phyloP scores from a whole-genome alignment of 2,329 filamentous ascomycete species.

The Aureobasidium sp. region DNA sequence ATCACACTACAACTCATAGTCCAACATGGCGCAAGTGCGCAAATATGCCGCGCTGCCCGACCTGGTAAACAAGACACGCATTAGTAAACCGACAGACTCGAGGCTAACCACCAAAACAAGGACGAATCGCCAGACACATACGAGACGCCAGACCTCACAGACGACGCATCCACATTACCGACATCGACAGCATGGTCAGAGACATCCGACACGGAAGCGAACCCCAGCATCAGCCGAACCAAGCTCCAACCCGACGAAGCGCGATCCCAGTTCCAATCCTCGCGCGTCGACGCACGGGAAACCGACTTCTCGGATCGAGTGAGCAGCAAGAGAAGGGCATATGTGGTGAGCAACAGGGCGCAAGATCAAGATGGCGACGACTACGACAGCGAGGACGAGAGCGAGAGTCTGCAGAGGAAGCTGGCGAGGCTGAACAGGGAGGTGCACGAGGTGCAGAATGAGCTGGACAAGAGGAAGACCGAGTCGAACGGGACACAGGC shows the following conservation, averaged over 20 bases:
- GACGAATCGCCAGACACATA: slow-evolving; percentile 76
- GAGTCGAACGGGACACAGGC: slow-evolving; percentile 25
- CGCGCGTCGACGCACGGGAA: slow-evolving; percentile 66
- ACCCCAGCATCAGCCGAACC: slow-evolving; percentile 62
- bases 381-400: slow-evolving; percentile 73
- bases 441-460: slow-evolving; percentile 57
- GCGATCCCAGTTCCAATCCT: slow-evolving; percentile 68
- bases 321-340: slow-evolving; percentile 73
- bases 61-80: slow-evolving; percentile 4
- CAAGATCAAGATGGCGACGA: slow-evolving; percentile 41
- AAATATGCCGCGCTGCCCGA: slow-evolving; percentile 20
- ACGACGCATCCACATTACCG: slow-evolving; percentile 72
- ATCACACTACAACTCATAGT: not conserved
- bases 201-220: slow-evolving; percentile 10
- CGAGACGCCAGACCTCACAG: slow-evolving; percentile 87
- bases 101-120: not conserved
- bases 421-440: slow-evolving; percentile 78
- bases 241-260: slow-evolving; percentile 72
- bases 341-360: slow-evolving; percentile 60
- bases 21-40: slow-evolving; percentile 17
- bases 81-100: too few relatives aligned
- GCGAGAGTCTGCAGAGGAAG: slow-evolving; percentile 69
- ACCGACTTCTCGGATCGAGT: slow-evolving; percentile 90
- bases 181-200: slow-evolving; percentile 44
- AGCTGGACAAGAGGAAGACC: slow-evolving; percentile 45